Evolutionary conservation across 495 filamentous ascomycete species (phyloP).

Genomic region (Astrothelium subdiscretum): DNA sequence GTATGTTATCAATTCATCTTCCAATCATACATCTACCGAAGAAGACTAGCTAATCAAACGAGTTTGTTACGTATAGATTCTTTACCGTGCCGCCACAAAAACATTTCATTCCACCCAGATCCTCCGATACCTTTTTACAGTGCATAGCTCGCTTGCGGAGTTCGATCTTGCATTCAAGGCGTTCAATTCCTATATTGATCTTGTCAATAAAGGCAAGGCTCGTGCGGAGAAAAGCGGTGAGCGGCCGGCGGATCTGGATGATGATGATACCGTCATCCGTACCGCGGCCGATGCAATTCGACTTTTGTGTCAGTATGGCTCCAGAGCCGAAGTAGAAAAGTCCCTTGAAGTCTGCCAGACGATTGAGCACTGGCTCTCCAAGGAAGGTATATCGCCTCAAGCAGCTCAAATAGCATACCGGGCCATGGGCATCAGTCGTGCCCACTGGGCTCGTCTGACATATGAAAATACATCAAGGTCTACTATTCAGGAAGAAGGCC

Average conservation of each 20-base stretch:
- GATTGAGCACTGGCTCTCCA: conserved; percentile 53
- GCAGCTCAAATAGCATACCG: conserved; percentile 45
- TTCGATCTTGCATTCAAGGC: conserved; percentile 79
- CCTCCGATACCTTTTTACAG: conserved; percentile 74
- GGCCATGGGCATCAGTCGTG: conserved; percentile 70
- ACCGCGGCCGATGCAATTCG: conserved; percentile 68
- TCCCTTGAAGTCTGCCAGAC: conserved; percentile 53
- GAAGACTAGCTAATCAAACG: not conserved
- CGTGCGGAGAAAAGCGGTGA: conserved; percentile 67
- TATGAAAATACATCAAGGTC: conserved; percentile 55
- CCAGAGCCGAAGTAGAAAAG: conserved; percentile 60
- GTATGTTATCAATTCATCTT: conserved; percentile 30
- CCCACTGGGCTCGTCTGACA: conserved; percentile 75
- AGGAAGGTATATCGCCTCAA: conserved; percentile 23
- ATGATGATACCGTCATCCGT: conserved; percentile 58
- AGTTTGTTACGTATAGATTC: conserved; percentile 38
- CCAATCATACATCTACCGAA: not conserved
- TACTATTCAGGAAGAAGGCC: conserved; percentile 59
- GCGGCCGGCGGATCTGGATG: conserved; percentile 59
- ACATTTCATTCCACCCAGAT: conserved; percentile 88
- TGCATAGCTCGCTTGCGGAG: conserved; percentile 75
- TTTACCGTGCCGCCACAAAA: conserved; percentile 80
- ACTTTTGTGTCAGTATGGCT: conserved; percentile 72
- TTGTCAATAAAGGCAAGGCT: conserved; percentile 69
- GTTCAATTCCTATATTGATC: conserved; percentile 79